A percentile compares a stretch with the other conserved stretches of the same genome.
These are phyloP conservation scores for Aureobasidium sp. DNA, from an alignment of 2,329 filamentous ascomycete species.

Conservation along the genomic window DNA sequence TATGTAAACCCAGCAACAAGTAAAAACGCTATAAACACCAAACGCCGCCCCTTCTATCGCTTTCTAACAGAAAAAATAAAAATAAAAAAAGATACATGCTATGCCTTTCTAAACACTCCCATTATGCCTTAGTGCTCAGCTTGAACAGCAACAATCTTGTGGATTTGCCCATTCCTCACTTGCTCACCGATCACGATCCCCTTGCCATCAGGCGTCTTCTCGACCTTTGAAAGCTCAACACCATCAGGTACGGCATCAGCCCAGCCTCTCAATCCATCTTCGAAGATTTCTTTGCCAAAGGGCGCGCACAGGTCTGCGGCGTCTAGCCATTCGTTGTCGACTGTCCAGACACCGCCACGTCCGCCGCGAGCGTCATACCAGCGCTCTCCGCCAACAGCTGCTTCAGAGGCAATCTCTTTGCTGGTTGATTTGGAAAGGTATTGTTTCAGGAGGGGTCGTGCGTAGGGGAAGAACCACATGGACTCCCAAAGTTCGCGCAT, in stretches of 20 bases:
- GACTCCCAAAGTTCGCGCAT: constrained; percentile 6
- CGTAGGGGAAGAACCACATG: constrained; percentile 12
- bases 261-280: constrained; percentile 5
- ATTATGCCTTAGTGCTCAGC: constrained; percentile 18
- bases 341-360: constrained; percentile 13
- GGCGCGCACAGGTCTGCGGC: constrained; percentile 8
- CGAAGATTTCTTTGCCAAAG: constrained; percentile 4
- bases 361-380: constrained; percentile 11
- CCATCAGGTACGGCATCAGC: neutral
- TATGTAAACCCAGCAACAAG: neutral
- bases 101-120: neutral
- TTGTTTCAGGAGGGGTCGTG: constrained; percentile 7
- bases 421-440: neutral
- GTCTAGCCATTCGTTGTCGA: constrained; percentile 10
- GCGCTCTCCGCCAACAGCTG: constrained; percentile 5
- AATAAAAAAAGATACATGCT: neutral
- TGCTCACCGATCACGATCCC: neutral
- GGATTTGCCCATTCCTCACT: neutral
- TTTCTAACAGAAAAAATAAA: neutral
- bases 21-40: neutral
- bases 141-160: neutral
- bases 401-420: constrained; percentile 13
- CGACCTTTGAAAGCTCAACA: neutral
- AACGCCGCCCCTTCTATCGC: neutral
- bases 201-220: constrained; percentile 6